Conservation (phyloP, 495 filamentous ascomycete genomes). For the Neurospora hispaniola region DNA sequence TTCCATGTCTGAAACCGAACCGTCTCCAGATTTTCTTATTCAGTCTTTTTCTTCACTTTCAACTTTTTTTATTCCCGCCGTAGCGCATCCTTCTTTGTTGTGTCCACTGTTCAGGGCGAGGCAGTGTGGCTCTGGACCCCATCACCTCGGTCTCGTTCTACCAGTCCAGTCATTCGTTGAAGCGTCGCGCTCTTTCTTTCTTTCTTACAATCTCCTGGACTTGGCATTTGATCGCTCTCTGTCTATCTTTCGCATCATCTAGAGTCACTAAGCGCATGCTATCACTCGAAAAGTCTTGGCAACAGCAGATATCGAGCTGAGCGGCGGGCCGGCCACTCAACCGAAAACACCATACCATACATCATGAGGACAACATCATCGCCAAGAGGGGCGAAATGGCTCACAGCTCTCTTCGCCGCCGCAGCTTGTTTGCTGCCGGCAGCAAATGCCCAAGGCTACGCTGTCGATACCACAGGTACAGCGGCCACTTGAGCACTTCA, state of each 20-base stretch:
- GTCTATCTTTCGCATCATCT: neutral
- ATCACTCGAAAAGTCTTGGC: neutral
- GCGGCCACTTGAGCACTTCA: neutral
- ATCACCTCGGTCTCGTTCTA: neutral
- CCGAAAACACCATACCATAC: neutral
- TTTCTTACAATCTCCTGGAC: neutral
- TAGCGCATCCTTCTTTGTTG: neutral
- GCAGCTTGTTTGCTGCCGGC: slow-evolving; percentile 8
- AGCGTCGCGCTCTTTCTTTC: neutral
- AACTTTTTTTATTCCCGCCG: neutral
- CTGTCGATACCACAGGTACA: slow-evolving; percentile 17
- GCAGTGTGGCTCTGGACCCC: neutral
- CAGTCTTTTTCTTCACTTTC: neutral
- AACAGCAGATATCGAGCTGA: neutral
- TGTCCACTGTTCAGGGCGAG: neutral
- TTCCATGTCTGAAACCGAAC: neutral
- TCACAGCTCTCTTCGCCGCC: slow-evolving; percentile 10
- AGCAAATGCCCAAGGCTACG: slow-evolving; percentile 15
- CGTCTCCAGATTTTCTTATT: neutral
- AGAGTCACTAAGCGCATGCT: neutral
- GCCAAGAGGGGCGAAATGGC: slow-evolving; percentile 8
- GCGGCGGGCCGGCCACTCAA: neutral
- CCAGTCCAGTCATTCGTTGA: neutral
- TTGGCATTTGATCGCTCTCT: neutral
- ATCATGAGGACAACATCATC: slow-evolving; percentile 1